These are phyloP conservation scores for Irineochytrium annulatum DNA, from an alignment of 192 early-diverging fungal genomes.

Conservation along the genomic window DNA sequence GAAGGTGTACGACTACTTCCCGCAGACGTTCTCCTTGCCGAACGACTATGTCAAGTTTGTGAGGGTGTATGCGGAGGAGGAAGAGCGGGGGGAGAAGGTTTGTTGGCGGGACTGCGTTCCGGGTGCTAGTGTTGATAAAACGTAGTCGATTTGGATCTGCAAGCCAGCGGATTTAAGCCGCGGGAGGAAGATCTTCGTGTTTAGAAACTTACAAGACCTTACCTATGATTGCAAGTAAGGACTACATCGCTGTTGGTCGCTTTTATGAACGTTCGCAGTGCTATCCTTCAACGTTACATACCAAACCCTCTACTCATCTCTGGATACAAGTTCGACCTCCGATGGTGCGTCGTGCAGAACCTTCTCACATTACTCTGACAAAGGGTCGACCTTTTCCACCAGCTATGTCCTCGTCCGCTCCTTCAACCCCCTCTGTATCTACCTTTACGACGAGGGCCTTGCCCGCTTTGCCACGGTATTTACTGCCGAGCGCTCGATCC, in stretches of 20 bases:
- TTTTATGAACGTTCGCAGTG: slow-evolving; percentile 17
- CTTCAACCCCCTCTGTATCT: slow-evolving; percentile 38
- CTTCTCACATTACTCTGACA: background rate
- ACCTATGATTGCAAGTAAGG: slow-evolving; percentile 45
- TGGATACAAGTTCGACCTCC: slow-evolving; percentile 49
- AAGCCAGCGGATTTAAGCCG: slow-evolving; percentile 47
- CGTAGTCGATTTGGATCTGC: slow-evolving; percentile 41
- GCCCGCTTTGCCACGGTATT: slow-evolving; percentile 45
- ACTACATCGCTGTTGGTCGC: background rate
- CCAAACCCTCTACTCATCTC: slow-evolving; percentile 41
- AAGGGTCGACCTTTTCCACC: background rate
- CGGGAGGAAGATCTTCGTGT: slow-evolving; percentile 45
- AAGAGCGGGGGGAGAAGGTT: slow-evolving; percentile 24
- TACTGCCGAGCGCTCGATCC: background rate
- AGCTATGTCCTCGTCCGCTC: slow-evolving; percentile 44
- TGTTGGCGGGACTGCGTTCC: background rate
- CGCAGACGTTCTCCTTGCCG: slow-evolving; percentile 40
- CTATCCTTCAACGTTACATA: slow-evolving; percentile 44
- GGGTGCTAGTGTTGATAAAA: background rate
- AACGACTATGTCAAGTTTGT: slow-evolving; percentile 45
- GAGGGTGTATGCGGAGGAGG: slow-evolving; percentile 31
- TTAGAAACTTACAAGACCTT: slow-evolving; percentile 36
- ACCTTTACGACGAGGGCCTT: slow-evolving; percentile 42
- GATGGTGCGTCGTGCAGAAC: slow-evolving; percentile 31
- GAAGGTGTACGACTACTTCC: slow-evolving; percentile 37